Evolutionary conservation across 441 rosid species (phyloP).

Genomic region (Aleurites moluccanus): DNA sequence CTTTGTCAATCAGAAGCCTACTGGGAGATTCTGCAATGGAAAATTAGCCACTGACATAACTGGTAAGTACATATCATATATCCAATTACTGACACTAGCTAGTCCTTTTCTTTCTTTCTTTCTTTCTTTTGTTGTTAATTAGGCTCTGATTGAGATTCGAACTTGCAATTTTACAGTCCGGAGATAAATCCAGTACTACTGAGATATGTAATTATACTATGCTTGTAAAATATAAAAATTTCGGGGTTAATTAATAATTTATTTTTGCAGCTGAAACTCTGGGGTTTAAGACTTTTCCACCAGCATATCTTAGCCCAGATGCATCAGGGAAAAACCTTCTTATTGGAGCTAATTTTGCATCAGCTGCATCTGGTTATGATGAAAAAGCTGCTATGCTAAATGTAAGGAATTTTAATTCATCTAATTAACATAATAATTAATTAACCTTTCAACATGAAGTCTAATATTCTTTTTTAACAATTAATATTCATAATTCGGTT

Average conservation of each 20-base stretch:
- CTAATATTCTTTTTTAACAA: neutral
- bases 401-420: slow-evolving; percentile 33
- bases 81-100: neutral
- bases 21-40: slow-evolving; percentile 94
- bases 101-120: neutral
- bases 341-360: slow-evolving; percentile 91
- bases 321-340: slow-evolving; percentile 87
- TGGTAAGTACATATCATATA: slow-evolving; percentile 38
- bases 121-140: too few relatives aligned
- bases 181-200: too few relatives aligned
- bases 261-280: slow-evolving; percentile 65
- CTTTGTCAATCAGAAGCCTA: slow-evolving; percentile 60
- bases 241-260: neutral
- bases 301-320: slow-evolving; percentile 79
- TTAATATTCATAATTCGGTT: neutral
- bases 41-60: slow-evolving; percentile 86
- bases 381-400: slow-evolving; percentile 58
- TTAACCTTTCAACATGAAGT: neutral
- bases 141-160: too few relatives aligned
- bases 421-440: neutral
- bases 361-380: slow-evolving; percentile 92
- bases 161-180: too few relatives aligned
- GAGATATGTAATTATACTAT: neutral
- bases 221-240: neutral
- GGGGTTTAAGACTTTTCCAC: slow-evolving; percentile 71